Percentiles rank a stretch among this genome's conserved stretches.
These are phyloP conservation scores for Hibiscus mutabilis DNA, from an alignment of 345 rosid genomes.

Conservation along the genomic window DNA sequence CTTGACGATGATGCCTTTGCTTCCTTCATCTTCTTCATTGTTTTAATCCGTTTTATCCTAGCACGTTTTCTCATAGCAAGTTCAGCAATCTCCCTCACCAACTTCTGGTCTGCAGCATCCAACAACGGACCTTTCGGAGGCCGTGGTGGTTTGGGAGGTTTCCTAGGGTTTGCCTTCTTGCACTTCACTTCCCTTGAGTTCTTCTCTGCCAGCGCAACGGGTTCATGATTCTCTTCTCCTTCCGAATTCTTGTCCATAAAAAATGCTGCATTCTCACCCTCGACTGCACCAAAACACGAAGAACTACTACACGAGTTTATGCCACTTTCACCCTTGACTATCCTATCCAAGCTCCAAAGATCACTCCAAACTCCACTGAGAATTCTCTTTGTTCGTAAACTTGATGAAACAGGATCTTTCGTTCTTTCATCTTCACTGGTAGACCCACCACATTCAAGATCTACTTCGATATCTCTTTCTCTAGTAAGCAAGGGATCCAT, in stretches of 20 bases:
- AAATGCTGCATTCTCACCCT: slow-evolving; percentile 23
- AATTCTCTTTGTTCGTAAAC: slow-evolving; percentile 18
- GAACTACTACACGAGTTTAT: slow-evolving; percentile 18
- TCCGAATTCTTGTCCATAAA: slow-evolving; percentile 33
- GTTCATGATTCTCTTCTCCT: slow-evolving; percentile 24
- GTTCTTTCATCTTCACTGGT: slow-evolving; percentile 37
- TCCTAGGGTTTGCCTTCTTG: slow-evolving; percentile 38
- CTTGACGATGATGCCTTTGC: slow-evolving; percentile 47
- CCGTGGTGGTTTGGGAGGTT: slow-evolving; percentile 77
- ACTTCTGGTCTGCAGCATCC: slow-evolving; percentile 71
- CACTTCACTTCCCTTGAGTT: slow-evolving; percentile 29
- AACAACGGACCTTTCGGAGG: slow-evolving; percentile 75
- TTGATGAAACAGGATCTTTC: slow-evolving; percentile 23
- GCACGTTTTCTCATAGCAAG: slow-evolving; percentile 81
- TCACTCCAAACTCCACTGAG: slow-evolving; percentile 27
- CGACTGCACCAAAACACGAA: slow-evolving; percentile 22
- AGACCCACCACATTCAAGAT: slow-evolving; percentile 55
- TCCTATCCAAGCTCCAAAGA: slow-evolving; percentile 18
- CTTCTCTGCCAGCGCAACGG: slow-evolving; percentile 15
- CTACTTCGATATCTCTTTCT: slow-evolving; percentile 22
- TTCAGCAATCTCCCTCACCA: slow-evolving; percentile 71
- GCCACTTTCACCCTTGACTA: slow-evolving; percentile 13
- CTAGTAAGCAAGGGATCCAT: slow-evolving; percentile 29
- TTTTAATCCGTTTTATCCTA: slow-evolving; percentile 61
- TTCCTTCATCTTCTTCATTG: slow-evolving; percentile 55